Percentiles rank a stretch among this genome's conserved stretches.
Evolutionary conservation across 2,329 filamentous ascomycete species (phyloP).

Genomic region (Huntiella decipiens): DNA sequence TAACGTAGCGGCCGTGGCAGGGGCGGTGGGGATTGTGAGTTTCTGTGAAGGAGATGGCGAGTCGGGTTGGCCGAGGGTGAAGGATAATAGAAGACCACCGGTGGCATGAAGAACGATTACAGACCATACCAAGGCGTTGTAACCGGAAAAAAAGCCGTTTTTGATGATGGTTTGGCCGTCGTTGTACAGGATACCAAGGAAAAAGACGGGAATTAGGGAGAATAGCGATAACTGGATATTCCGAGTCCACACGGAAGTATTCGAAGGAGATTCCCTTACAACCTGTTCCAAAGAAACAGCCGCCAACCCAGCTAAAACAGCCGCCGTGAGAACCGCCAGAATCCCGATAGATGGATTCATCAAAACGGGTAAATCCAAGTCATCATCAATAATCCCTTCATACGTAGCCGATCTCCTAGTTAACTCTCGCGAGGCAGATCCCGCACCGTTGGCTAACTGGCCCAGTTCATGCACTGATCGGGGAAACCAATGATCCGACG

Average conservation of each 20-base stretch:
- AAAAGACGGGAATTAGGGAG: slow-evolving; percentile 72
- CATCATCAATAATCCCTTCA: slow-evolving; percentile 60
- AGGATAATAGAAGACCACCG: slow-evolving; percentile 56
- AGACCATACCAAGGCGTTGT: slow-evolving; percentile 80
- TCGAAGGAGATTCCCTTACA: slow-evolving; percentile 60
- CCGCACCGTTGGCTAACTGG: slow-evolving; percentile 30
- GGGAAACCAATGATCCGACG: slow-evolving; percentile 52
- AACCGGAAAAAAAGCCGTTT: slow-evolving; percentile 84
- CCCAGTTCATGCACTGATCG: slow-evolving; percentile 61
- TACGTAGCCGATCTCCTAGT: slow-evolving; percentile 71
- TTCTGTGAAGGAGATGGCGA: too few species aligned
- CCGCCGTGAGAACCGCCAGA: slow-evolving; percentile 57
- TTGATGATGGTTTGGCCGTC: slow-evolving; percentile 70
- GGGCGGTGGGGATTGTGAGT: slow-evolving; percentile 72
- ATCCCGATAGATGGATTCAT: slow-evolving; percentile 52
- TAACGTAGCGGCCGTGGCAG: slow-evolving; percentile 83
- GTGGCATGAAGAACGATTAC: slow-evolving; percentile 66
- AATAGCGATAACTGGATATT: slow-evolving; percentile 93
- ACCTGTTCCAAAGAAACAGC: slow-evolving; percentile 84
- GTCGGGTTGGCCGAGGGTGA: slow-evolving; percentile 24
- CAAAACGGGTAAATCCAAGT: slow-evolving; percentile 23
- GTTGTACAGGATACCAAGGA: slow-evolving; percentile 70
- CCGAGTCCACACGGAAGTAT: slow-evolving; percentile 73
- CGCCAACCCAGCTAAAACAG: slow-evolving; percentile 63
- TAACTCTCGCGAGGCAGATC: slow-evolving; percentile 30